These are phyloP conservation scores for Vaccinium darrowii DNA, from an alignment of 148 eudicot species.

Conservation along the genomic window DNA sequence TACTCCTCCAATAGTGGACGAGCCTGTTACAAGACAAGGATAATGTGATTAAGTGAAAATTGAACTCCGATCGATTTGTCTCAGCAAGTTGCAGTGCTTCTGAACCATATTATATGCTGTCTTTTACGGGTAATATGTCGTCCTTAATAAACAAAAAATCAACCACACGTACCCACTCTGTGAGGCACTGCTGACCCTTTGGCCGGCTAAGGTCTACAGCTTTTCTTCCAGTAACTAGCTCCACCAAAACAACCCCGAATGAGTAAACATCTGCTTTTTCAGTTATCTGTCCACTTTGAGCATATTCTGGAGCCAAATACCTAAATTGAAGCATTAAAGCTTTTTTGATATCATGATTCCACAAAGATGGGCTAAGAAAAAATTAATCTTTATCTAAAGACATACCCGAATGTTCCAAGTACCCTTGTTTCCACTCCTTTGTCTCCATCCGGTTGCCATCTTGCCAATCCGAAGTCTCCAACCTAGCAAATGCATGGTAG, in stretches of 20 bases:
- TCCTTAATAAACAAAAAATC: not conserved
- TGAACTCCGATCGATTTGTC: not conserved
- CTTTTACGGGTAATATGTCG: not conserved
- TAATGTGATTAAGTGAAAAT: not conserved
- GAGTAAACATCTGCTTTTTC: constrained; percentile 45
- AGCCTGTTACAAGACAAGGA: constrained; percentile 42
- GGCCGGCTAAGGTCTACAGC: constrained; percentile 40
- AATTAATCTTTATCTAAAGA: constrained; percentile 2
- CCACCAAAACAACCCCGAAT: constrained; percentile 38
- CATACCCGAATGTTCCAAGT: constrained; percentile 41
- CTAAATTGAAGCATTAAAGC: constrained; percentile 18
- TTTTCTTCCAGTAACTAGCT: constrained; percentile 42
- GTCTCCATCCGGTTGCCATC: constrained; percentile 47
- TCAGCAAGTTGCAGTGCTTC: not conserved
- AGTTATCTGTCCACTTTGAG: constrained; percentile 38
- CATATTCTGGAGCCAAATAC: constrained; percentile 44
- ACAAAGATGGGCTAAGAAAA: not conserved
- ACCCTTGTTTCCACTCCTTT: constrained; percentile 39
- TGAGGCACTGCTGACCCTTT: constrained; percentile 43
- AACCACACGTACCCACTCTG: constrained; percentile 33
- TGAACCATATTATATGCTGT: not conserved
- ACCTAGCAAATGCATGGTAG: constrained; percentile 19
- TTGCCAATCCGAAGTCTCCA: constrained; percentile 41
- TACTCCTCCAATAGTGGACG: constrained; percentile 70
- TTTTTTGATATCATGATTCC: not conserved